A percentile compares a stretch with the other conserved stretches of the same genome.
Conservation (phyloP, 2,329 filamentous ascomycete species). For the Epichloe typhina region DNA sequence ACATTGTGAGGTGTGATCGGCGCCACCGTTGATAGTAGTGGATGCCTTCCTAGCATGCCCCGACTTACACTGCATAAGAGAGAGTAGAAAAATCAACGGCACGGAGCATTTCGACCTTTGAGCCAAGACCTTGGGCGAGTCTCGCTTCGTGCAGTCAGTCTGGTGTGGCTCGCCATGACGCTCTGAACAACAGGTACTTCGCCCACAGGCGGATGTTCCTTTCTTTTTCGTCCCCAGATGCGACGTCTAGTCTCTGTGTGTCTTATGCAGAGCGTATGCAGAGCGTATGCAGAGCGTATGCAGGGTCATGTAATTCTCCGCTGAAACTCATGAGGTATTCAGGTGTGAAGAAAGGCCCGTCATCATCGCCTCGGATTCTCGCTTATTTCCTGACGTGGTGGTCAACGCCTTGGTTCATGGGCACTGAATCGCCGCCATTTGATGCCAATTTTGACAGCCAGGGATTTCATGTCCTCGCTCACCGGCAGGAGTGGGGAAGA, state of each 20-base stretch:
- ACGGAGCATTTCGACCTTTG: conserved; percentile 7
- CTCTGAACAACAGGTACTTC: conserved; percentile 1
- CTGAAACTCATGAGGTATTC: neutral
- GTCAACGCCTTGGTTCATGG: neutral
- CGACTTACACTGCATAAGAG: conserved; percentile 1
- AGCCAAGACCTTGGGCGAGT: neutral
- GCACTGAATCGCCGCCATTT: neutral
- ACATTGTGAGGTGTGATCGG: neutral
- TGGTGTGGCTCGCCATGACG: conserved; percentile 5
- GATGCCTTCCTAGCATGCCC: conserved; percentile 3
- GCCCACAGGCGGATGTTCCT: neutral
- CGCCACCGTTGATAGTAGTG: conserved; percentile 1
- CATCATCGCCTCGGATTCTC: neutral
- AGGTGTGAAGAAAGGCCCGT: neutral
- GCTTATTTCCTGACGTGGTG: neutral
- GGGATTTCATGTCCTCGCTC: neutral
- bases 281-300: conserved; percentile 3
- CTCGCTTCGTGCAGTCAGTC: neutral
- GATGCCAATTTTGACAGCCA: neutral
- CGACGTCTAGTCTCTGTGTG: conserved; percentile 8
- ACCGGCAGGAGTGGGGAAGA: neutral
- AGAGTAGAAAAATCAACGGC: conserved; percentile 7
- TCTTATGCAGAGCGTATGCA: neutral
- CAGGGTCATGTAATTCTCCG: conserved; percentile 4
- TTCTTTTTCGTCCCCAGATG: conserved; percentile 10